phyloP scores from a whole-genome alignment of 2,329 filamentous ascomycete genomes.

The Dactylellina drechsleri region DNA sequence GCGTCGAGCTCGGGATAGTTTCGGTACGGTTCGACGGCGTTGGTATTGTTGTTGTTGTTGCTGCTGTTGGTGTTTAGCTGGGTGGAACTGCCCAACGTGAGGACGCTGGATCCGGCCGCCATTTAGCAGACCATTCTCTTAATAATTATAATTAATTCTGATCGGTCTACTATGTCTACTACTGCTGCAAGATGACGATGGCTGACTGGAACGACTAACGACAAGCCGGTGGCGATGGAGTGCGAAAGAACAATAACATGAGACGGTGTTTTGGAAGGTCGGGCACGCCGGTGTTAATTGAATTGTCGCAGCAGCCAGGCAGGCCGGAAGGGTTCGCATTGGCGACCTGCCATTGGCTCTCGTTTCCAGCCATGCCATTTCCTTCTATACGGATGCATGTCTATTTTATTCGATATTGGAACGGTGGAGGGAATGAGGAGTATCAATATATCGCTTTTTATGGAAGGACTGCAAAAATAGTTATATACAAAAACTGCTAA shows the following conservation, averaged over 20 bases:
- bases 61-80: background rate
- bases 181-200: background rate
- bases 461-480: background rate
- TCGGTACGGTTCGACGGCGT: constrained; percentile 31
- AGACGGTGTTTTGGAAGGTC: too few species aligned
- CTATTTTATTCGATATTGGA: too few species aligned
- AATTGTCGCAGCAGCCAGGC: too few species aligned
- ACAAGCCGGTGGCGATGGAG: constrained; percentile 1
- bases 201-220: constrained; percentile 8
- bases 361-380: too few species aligned
- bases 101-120: constrained; percentile 52
- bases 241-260: too few species aligned
- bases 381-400: too few species aligned
- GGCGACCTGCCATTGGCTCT: background rate
- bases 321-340: background rate
- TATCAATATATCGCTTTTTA: background rate
- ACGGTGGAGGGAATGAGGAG: too few species aligned
- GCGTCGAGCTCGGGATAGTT: constrained; percentile 39
- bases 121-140: constrained; percentile 48
- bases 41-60: constrained; percentile 3
- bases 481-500: background rate
- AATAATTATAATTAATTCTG: too few species aligned
- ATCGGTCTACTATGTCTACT: too few species aligned
- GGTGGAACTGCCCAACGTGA: constrained; percentile 42
- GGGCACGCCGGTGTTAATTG: too few species aligned